Percentiles rank a stretch among this genome's conserved stretches.
These are phyloP conservation scores for Blepharisma undulans DNA, from an alignment of 169 alveolate species.

Conservation along the genomic window DNA sequence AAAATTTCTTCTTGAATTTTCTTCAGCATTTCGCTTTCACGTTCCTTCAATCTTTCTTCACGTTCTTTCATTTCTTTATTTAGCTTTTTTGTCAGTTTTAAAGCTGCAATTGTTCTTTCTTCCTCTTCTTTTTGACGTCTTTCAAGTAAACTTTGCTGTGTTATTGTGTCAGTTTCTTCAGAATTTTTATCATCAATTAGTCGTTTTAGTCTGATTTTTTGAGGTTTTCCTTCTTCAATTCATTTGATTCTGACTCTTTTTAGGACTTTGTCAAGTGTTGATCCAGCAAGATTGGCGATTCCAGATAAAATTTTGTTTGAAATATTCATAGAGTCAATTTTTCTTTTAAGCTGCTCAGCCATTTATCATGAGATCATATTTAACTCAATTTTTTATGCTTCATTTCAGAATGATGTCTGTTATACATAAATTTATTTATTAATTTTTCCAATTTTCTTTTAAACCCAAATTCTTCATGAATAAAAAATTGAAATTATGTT, in stretches of 20 bases:
- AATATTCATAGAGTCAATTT: background rate
- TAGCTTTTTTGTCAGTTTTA: background rate
- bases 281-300: background rate
- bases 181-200: background rate
- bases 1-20: background rate
- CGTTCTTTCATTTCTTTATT: constrained; percentile 42
- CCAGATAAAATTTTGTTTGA: background rate
- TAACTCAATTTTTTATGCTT: background rate
- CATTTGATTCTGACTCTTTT: background rate
- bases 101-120: background rate
- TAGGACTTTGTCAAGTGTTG: background rate
- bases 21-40: background rate
- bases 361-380: background rate
- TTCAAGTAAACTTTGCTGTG: background rate
- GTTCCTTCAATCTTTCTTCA: background rate
- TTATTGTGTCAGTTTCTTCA: background rate
- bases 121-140: background rate
- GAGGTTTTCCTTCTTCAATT: background rate
- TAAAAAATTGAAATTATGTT: too few relatives aligned
- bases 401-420: too few relatives aligned
- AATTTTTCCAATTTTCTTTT: too few relatives aligned
- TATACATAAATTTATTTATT: too few relatives aligned
- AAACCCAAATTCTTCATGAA: too few relatives aligned
- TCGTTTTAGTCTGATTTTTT: background rate
- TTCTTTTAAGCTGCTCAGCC: background rate